phyloP scores from a whole-genome alignment of 495 filamentous ascomycete species.

The Talaromyces adpressus region DNA sequence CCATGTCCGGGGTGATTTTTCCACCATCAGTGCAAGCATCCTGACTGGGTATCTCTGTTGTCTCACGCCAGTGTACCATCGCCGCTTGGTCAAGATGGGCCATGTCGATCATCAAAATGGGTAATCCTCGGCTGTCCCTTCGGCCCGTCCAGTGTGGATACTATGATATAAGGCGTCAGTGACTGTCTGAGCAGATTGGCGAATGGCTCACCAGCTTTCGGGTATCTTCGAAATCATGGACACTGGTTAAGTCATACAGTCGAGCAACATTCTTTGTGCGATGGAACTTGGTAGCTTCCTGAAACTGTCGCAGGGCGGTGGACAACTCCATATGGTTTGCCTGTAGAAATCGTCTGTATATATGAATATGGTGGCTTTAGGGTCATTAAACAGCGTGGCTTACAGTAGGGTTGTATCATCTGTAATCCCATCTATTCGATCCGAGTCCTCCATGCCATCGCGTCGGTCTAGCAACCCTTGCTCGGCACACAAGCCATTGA shows the following conservation, averaged over 20 bases:
- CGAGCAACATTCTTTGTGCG: slow-evolving; percentile 12
- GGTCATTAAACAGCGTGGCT: not conserved
- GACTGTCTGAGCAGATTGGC: not conserved
- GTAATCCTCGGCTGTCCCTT: slow-evolving; percentile 20
- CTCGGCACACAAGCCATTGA: slow-evolving; percentile 16
- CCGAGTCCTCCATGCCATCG: slow-evolving; percentile 14
- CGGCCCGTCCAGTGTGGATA: slow-evolving; percentile 31
- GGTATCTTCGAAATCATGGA: slow-evolving; percentile 22
- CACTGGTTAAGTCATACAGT: slow-evolving; percentile 19
- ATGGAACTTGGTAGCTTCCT: slow-evolving; percentile 17
- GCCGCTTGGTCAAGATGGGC: slow-evolving; percentile 12
- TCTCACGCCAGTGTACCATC: slow-evolving; percentile 15
- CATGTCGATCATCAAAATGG: slow-evolving; percentile 21
- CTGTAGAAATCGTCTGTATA: slow-evolving; percentile 23
- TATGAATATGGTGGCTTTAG: not conserved
- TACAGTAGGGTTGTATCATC: slow-evolving; percentile 25
- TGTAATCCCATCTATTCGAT: slow-evolving; percentile 20
- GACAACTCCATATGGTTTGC: slow-evolving; percentile 18
- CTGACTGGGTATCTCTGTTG: slow-evolving; percentile 7
- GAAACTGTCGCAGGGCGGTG: slow-evolving; percentile 17
- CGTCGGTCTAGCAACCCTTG: slow-evolving; percentile 16
- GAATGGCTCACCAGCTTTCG: slow-evolving; percentile 14
- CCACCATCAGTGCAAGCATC: not conserved
- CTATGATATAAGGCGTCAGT: slow-evolving; percentile 9
- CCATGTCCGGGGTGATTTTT: slow-evolving; percentile 11